A percentile compares a stretch with the other conserved stretches of the same genome.
Conservation (phyloP, 2,329 filamentous ascomycete species). For the Colletotrichum sp. region DNA sequence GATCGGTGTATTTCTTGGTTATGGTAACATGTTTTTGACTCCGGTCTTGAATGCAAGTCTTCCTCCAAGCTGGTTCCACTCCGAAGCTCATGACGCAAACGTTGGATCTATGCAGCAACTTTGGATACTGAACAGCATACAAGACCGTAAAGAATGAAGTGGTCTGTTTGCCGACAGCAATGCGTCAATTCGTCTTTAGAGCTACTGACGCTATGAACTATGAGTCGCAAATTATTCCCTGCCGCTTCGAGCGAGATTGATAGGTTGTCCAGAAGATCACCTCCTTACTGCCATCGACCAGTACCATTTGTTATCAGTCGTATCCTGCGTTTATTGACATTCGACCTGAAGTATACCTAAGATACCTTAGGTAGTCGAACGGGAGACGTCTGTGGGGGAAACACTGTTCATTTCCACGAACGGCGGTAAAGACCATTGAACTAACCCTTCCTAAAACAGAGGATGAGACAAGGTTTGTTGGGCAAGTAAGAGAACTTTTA, state of each 20-base stretch:
- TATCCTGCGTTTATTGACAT: not conserved
- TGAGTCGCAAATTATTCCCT: not conserved
- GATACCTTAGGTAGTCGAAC: too few species aligned
- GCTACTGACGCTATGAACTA: not conserved
- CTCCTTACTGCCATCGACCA: not conserved
- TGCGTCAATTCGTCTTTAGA: too few species aligned
- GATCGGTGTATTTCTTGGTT: accelerated
- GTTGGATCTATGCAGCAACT: too few species aligned
- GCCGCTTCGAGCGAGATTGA: not conserved
- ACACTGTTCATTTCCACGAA: too few species aligned
- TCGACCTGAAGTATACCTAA: not conserved
- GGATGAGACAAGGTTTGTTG: accelerated
- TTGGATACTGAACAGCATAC: too few species aligned
- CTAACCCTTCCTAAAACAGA: not conserved
- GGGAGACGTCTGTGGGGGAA: not conserved
- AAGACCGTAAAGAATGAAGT: too few species aligned
- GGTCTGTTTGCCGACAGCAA: too few species aligned
- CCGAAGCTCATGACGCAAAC: accelerated
- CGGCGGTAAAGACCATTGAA: too few species aligned
- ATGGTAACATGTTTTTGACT: accelerated
- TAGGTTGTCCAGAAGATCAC: not conserved
- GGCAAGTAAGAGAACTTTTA: not conserved
- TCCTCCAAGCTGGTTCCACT: too few species aligned
- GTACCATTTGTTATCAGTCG: not conserved
- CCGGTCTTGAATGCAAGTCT: too few species aligned